These are phyloP conservation scores for Syncephalastrum contaminatum DNA, from an alignment of 371 early-diverging fungal genomes.

Conservation along the genomic window DNA sequence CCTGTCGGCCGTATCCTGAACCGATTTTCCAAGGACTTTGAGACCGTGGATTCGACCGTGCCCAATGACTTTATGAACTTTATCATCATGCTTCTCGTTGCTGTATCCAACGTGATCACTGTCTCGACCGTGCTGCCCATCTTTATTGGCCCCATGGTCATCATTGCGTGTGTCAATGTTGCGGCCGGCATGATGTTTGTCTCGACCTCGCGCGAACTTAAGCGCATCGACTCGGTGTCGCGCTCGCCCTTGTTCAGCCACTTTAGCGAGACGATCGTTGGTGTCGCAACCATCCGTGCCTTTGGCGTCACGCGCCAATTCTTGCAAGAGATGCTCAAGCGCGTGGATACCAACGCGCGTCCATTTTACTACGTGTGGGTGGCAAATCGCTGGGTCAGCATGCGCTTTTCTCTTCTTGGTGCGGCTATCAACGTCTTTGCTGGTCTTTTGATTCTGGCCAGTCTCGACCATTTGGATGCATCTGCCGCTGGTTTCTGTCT, in stretches of 20 bases:
- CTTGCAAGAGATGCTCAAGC: slow-evolving; percentile 49
- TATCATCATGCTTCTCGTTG: slow-evolving; percentile 47
- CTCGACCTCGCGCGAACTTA: slow-evolving; percentile 70
- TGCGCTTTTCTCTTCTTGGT: slow-evolving; percentile 68
- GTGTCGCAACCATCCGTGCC: slow-evolving; percentile 78
- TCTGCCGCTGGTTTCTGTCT: slow-evolving; percentile 79
- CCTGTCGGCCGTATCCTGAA: slow-evolving; percentile 88
- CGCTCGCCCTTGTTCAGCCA: slow-evolving; percentile 78
- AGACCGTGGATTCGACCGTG: slow-evolving; percentile 48
- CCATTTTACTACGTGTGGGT: slow-evolving; percentile 75
- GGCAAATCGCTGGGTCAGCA: slow-evolving; percentile 81
- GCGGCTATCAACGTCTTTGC: slow-evolving; percentile 61
- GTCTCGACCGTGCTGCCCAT: slow-evolving; percentile 60
- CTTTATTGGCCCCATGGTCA: slow-evolving; percentile 47
- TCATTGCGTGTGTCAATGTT: slow-evolving; percentile 48
- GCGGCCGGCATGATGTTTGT: slow-evolving; percentile 65
- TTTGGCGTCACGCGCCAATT: slow-evolving; percentile 67
- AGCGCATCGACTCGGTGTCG: slow-evolving; percentile 76
- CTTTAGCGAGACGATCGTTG: slow-evolving; percentile 69
- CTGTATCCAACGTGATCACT: slow-evolving; percentile 61
- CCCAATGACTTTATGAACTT: slow-evolving; percentile 52
- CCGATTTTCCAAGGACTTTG: slow-evolving; percentile 65
- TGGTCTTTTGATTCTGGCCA: slow-evolving; percentile 48
- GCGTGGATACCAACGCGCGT: slow-evolving; percentile 63
- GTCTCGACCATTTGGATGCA: slow-evolving; percentile 52